Evolutionary conservation across 768 basidiomycete species (phyloP).

Genomic region (Podaxis rugospora): DNA sequence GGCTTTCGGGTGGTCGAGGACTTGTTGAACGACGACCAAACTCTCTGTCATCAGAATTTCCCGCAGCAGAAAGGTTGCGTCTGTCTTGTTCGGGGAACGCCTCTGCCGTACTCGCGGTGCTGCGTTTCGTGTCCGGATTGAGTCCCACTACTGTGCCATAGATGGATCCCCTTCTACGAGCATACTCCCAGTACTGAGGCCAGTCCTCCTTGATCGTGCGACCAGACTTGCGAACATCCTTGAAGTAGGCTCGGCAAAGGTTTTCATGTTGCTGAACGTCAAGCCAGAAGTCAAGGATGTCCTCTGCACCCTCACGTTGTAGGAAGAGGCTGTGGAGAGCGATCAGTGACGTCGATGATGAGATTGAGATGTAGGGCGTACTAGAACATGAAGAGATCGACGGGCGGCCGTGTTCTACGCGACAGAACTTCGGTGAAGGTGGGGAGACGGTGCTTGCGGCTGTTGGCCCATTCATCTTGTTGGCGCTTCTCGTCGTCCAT

Average conservation of each 20-base stretch:
- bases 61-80: slow-evolving; percentile 48
- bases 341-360: not conserved
- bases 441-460: slow-evolving; percentile 74
- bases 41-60: slow-evolving; percentile 36
- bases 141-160: slow-evolving; percentile 88
- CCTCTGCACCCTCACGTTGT: slow-evolving; percentile 93
- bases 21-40: slow-evolving; percentile 53
- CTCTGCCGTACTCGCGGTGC: slow-evolving; percentile 78
- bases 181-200: slow-evolving; percentile 98
- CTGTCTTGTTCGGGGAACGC: slow-evolving; percentile 68
- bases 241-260: slow-evolving; percentile 97
- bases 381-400: slow-evolving; percentile 99
- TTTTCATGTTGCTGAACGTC: slow-evolving; percentile 99
- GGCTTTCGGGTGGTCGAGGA: slow-evolving; percentile 45
- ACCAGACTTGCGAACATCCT: slow-evolving; percentile 95
- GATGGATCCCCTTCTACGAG: slow-evolving; percentile 85
- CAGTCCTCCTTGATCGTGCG: slow-evolving; percentile 93
- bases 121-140: slow-evolving; percentile 68
- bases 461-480: slow-evolving; percentile 73
- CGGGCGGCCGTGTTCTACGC: slow-evolving; percentile 86
- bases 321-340: slow-evolving; percentile 70
- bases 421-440: slow-evolving; percentile 90
- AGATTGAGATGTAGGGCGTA: slow-evolving; percentile 41
- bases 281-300: slow-evolving; percentile 97
- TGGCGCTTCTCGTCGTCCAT: slow-evolving; percentile 50